These are phyloP conservation scores for Chimonanthus salicifolius DNA, from an alignment of 164 flowering plant genomes.

Conservation along the genomic window DNA sequence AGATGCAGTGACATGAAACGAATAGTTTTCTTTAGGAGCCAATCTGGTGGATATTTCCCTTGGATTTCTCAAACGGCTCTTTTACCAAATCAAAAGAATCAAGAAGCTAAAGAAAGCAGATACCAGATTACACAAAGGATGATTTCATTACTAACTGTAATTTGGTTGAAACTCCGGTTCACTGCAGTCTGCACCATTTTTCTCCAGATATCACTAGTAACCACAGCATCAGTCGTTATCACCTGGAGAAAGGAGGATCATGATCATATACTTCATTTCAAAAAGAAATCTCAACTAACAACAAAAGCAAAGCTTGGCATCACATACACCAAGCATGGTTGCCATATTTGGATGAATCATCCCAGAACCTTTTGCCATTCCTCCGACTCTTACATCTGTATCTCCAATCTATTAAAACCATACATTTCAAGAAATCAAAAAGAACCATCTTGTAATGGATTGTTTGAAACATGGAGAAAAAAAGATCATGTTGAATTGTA, in stretches of 20 bases:
- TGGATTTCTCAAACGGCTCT: neutral
- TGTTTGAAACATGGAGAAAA: no score
- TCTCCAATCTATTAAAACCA: slow-evolving; percentile 62
- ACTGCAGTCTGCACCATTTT: slow-evolving; percentile 83
- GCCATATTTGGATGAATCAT: slow-evolving; percentile 99
- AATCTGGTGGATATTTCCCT: neutral
- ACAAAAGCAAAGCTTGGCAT: neutral
- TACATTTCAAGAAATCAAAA: neutral
- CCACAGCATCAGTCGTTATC: slow-evolving; percentile 86
- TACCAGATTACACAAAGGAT: neutral
- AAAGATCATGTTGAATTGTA: neutral
- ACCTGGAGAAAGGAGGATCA: slow-evolving; percentile 43
- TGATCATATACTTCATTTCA: neutral
- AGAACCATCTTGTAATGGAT: neutral
- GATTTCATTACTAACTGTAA: slow-evolving; percentile 51
- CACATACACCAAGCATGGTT: slow-evolving; percentile 94
- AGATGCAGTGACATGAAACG: no score
- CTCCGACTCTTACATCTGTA: slow-evolving; percentile 67
- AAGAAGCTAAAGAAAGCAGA: neutral
- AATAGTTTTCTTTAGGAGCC: no score
- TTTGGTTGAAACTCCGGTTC: slow-evolving; percentile 95
- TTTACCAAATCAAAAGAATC: neutral
- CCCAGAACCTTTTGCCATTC: slow-evolving; percentile 99
- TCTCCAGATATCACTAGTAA: slow-evolving; percentile 79
- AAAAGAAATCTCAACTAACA: neutral